Evolutionary conservation across 257 asterid genomes (phyloP).

Genomic region (Dorcoceras hygrometricum): DNA sequence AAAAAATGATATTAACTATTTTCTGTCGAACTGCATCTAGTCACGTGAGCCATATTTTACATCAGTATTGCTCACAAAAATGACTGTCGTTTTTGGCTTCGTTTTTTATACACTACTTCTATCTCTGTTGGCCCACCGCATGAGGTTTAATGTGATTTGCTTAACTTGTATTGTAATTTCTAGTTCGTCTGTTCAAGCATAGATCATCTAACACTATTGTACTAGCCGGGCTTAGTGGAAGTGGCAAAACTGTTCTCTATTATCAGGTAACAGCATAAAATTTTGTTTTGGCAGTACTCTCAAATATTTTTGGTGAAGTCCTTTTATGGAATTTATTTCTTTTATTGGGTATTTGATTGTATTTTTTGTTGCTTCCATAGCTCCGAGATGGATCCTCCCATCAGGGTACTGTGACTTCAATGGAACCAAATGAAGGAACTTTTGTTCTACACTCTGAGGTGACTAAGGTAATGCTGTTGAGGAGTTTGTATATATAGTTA

Average conservation of each 20-base stretch:
- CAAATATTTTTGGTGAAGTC: background rate
- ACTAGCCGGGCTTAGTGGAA: conserved; percentile 72
- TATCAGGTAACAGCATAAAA: conserved; percentile 42
- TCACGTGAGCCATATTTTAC: background rate
- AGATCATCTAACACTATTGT: conserved; percentile 50
- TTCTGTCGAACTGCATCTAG: background rate
- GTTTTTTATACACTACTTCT: background rate
- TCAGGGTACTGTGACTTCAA: conserved; percentile 84
- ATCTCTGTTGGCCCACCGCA: background rate
- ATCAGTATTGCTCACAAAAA: background rate
- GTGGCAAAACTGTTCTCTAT: conserved; percentile 79
- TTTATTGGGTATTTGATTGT: conserved; percentile 12
- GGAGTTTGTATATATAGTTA: background rate
- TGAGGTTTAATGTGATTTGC: background rate
- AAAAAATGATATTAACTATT: background rate
- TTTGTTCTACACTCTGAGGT: conserved; percentile 64
- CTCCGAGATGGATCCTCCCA: conserved; percentile 89
- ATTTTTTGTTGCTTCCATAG: conserved; percentile 30
- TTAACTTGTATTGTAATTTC: conserved; percentile 24
- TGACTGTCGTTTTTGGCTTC: background rate
- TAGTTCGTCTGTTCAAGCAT: conserved; percentile 54
- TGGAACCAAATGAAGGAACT: conserved; percentile 80
- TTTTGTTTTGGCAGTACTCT: background rate
- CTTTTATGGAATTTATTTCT: background rate
- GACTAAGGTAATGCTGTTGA: conserved; percentile 45